phyloP scores from a whole-genome alignment of 345 rosid species.

The Dimocarpus longan region DNA sequence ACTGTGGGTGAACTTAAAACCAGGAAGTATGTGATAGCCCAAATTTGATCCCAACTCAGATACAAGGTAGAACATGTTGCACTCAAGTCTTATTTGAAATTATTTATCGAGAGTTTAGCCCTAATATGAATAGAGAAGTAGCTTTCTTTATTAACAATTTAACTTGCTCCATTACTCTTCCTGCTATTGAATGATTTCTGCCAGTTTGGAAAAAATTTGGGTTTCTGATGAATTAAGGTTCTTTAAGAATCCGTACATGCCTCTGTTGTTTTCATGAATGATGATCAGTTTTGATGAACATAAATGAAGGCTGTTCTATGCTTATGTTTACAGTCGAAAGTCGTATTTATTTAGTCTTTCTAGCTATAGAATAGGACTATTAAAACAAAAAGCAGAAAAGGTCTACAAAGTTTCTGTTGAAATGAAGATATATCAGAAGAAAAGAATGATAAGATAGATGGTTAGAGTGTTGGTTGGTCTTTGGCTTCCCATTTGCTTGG shows the following conservation, averaged over 20 bases:
- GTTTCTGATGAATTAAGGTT: not conserved
- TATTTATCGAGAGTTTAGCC: not conserved
- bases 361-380: not conserved
- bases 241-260: not conserved
- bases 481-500: not conserved
- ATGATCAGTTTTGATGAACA: too few relatives aligned
- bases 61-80: not conserved
- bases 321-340: not conserved
- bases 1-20: not conserved
- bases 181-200: not conserved
- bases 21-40: too few relatives aligned
- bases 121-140: not conserved
- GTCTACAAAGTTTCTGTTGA: not conserved
- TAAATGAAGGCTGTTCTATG: not conserved
- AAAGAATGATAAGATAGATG: not conserved
- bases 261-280: not conserved
- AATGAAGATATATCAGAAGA: not conserved
- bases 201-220: not conserved
- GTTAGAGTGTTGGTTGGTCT: not conserved
- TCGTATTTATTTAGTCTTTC: not conserved
- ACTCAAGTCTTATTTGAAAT: too few relatives aligned
- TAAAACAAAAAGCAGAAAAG: not conserved
- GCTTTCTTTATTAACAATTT: not conserved
- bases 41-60: not conserved
- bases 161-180: not conserved